A percentile compares a stretch with the other conserved stretches of the same genome.
phyloP scores from a whole-genome alignment of 768 basidiomycete genomes.

The Holtermannia corniformis region DNA sequence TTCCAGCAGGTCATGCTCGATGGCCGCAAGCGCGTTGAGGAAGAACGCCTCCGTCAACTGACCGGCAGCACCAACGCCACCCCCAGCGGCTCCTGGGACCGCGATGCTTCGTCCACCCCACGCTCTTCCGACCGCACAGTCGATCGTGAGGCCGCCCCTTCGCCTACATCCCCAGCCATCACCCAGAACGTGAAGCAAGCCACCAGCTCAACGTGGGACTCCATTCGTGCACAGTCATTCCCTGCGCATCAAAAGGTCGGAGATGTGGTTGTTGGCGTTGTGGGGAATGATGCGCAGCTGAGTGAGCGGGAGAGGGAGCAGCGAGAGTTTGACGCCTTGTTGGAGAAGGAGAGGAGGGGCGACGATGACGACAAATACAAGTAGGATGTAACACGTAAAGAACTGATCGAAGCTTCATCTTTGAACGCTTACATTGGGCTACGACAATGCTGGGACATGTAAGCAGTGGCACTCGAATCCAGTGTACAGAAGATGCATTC shows the following conservation, averaged over 20 bases:
- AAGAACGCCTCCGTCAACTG: neutral
- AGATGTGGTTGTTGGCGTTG: slow-evolving; percentile 1
- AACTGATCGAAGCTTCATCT: too few relatives aligned
- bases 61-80: neutral
- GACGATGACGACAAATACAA: neutral
- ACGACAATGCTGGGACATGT: too few relatives aligned
- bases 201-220: slow-evolving; percentile 2
- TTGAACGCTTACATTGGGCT: too few relatives aligned
- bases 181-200: neutral
- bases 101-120: neutral
- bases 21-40: slow-evolving; percentile 9
- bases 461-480: too few relatives aligned
- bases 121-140: neutral
- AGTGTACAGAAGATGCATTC: too few relatives aligned
- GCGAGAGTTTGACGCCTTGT: slow-evolving; percentile 29
- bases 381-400: too few relatives aligned
- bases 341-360: slow-evolving; percentile 28
- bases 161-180: neutral
- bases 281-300: slow-evolving; percentile 14
- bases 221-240: neutral
- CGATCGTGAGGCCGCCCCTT: neutral
- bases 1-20: slow-evolving; percentile 22
- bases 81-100: neutral
- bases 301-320: slow-evolving; percentile 21
- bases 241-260: slow-evolving; percentile 1